Base-by-base conservation (phyloP, 1,284 basidiomycete species). In the Malassezia pachydermatis region DNA sequence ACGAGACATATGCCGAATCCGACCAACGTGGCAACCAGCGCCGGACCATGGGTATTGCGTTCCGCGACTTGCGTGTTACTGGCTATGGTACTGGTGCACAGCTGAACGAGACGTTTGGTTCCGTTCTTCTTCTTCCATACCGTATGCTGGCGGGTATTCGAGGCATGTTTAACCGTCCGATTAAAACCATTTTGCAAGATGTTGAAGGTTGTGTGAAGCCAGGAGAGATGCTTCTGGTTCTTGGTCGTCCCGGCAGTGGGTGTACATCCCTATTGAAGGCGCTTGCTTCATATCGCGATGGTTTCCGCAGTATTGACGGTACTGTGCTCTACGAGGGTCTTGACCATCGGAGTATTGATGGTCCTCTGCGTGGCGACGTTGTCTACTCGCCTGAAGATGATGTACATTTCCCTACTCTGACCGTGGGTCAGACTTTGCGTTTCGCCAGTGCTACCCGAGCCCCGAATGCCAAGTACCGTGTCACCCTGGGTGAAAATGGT, bases 251-350 rank as follows among this genome's bases (percentile, higher is more conserved):
- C 0, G 75, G 74, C 10, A 73, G 73, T 80, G 74, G 82, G 76
- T 87, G 86, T 62, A 62, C 80, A 47, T 73, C 78, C 0, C 72
- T 74, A 37, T 67, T 80, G 57, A 75, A 80, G 65, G 75, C 77
- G 10, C 75, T 81, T 48, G 74, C 78, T 1, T 77, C 77, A 29
- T 76, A 80, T 60, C 77, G 64, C 58, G 24, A 57, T 60, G 59
- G 58, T 2, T 62, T 55, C 45, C 53, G 57, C n/a, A 56, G 48
- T 11, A 52, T 61, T 40, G 58, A 72, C 40, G 65, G 73, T 11
- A 59, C 60, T 2, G 65, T 48, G 63, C 45, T 67, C 59, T 74
- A 39, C 63, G 72, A 49, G 67, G 75, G 63, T 63, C 72, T 48
- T 73, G 72, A 17, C 72, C 79, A 79, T 29, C 78, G 81, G 45